A percentile compares a stretch with the other conserved stretches of the same genome.
These are phyloP conservation scores for Exophiala mesophila DNA, from an alignment of 2,329 filamentous ascomycete genomes.

Conservation along the genomic window DNA sequence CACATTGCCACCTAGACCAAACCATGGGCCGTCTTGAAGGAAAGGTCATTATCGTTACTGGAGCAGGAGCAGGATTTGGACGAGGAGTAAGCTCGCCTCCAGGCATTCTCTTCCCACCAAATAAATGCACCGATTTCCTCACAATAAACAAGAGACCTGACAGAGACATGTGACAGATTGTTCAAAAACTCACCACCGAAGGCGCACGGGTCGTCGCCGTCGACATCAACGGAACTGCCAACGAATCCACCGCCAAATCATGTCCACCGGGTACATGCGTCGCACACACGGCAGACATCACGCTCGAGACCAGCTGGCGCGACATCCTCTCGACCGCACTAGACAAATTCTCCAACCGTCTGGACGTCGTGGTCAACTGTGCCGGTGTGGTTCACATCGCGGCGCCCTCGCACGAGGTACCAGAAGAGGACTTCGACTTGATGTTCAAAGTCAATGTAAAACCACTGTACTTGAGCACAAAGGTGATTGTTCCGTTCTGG, in stretches of 20 bases:
- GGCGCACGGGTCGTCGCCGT: constrained; percentile 12
- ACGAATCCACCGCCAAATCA: constrained; percentile 5
- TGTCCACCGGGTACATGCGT: constrained; percentile 3
- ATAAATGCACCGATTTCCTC: neutral
- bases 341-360: constrained; percentile 2
- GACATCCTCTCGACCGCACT: constrained; percentile 4
- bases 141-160: neutral
- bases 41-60: constrained; percentile 16
- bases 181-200: constrained; percentile 12
- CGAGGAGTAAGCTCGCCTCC: constrained; percentile 9
- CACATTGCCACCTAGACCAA: no score
- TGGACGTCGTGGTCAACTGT: constrained; percentile 4
- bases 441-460: constrained; percentile 24
- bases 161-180: constrained; percentile 3
- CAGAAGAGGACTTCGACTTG: constrained; percentile 13
- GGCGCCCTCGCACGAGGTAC: constrained; percentile 1
- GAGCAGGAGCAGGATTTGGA: constrained; percentile 13
- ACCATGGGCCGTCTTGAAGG: constrained; percentile 12
- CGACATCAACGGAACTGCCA: constrained; percentile 9
- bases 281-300: constrained; percentile 7
- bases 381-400: constrained; percentile 2
- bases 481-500: constrained; percentile 22
- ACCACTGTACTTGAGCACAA: constrained; percentile 22
- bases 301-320: constrained; percentile 8
- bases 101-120: no score